These are phyloP conservation scores for Zygoascus tannicola DNA, from an alignment of 805 yeast genomes.

Conservation along the genomic window DNA sequence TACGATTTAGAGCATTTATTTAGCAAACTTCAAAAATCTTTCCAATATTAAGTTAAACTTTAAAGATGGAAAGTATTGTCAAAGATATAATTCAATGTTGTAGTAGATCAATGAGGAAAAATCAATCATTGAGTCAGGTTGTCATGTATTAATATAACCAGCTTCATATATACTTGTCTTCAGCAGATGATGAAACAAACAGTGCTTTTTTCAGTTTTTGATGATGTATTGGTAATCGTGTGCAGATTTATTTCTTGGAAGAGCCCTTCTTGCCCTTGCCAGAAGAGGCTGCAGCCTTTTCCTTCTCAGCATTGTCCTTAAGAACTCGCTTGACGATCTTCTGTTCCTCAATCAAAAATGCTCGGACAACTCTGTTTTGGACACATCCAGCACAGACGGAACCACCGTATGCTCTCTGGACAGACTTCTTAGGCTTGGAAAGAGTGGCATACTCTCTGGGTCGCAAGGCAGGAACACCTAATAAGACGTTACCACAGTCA, in stretches of 20 bases:
- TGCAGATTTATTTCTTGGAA: background rate
- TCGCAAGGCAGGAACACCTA: slow-evolving; percentile 90
- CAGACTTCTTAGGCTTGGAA: slow-evolving; percentile 95
- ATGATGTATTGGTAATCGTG: background rate
- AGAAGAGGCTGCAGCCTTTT: slow-evolving; percentile 49
- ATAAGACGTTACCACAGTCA: slow-evolving; percentile 59
- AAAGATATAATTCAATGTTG: no score
- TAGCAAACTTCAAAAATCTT: no score
- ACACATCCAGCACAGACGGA: slow-evolving; percentile 93
- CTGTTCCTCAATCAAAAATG: slow-evolving; percentile 99
- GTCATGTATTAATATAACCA: background rate
- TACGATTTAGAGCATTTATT: no score
- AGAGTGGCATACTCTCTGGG: slow-evolving; percentile 96
- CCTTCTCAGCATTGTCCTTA: slow-evolving; percentile 91
- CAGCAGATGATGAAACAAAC: background rate
- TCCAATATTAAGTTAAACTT: no score
- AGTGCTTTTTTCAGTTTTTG: background rate
- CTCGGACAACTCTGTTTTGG: slow-evolving; percentile 98
- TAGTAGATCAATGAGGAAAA: background rate
- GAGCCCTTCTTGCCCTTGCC: slow-evolving; percentile 19
- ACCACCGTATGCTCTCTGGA: slow-evolving; percentile 99
- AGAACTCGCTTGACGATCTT: slow-evolving; percentile 99
- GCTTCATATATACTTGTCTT: background rate
- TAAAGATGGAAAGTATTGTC: no score
- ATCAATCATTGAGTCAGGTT: background rate